Evolutionary conservation across 1,284 basidiomycete species (phyloP).

Genomic region (Entoloma clypeatum): DNA sequence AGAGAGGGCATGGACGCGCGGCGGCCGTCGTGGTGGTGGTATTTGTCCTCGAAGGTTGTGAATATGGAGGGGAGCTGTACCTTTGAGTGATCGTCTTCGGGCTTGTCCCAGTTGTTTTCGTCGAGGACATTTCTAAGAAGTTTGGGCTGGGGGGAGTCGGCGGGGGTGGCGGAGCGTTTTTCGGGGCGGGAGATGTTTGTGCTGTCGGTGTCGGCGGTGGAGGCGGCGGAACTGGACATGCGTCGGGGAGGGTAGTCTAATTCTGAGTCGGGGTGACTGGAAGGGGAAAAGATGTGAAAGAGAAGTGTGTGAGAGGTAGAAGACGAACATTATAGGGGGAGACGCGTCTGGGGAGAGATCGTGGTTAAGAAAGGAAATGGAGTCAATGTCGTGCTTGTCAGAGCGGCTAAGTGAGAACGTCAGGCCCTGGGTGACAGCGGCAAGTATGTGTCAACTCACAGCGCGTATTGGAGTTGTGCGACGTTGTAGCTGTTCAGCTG

Average conservation of each 20-base stretch:
- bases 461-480: slow-evolving; percentile 52
- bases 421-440: slow-evolving; percentile 26
- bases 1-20: slow-evolving; percentile 63
- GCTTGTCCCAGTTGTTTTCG: slow-evolving; percentile 35
- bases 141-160: slow-evolving; percentile 49
- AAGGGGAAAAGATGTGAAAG: slow-evolving; percentile 12
- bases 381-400: slow-evolving; percentile 37
- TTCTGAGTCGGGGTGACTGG: slow-evolving; percentile 43
- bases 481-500: slow-evolving; percentile 59
- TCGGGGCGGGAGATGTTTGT: slow-evolving; percentile 53
- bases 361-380: slow-evolving; percentile 36
- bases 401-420: slow-evolving; percentile 24
- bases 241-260: slow-evolving; percentile 50
- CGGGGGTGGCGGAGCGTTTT: slow-evolving; percentile 53
- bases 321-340: slow-evolving; percentile 43
- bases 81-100: slow-evolving; percentile 39
- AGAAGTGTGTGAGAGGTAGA: slow-evolving; percentile 2
- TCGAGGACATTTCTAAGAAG: slow-evolving; percentile 36
- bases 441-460: slow-evolving; percentile 4
- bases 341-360: slow-evolving; percentile 47
- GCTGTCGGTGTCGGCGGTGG: slow-evolving; percentile 60
- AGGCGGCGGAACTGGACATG: slow-evolving; percentile 60
- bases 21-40: slow-evolving; percentile 51
- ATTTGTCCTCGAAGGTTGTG: slow-evolving; percentile 62
- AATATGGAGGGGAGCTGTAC: slow-evolving; percentile 73